Evolutionary conservation across 306 rosid species (phyloP), one percentile per base, ranked within the genome.

Genomic region (Lathyrus oleraceus): DNA sequence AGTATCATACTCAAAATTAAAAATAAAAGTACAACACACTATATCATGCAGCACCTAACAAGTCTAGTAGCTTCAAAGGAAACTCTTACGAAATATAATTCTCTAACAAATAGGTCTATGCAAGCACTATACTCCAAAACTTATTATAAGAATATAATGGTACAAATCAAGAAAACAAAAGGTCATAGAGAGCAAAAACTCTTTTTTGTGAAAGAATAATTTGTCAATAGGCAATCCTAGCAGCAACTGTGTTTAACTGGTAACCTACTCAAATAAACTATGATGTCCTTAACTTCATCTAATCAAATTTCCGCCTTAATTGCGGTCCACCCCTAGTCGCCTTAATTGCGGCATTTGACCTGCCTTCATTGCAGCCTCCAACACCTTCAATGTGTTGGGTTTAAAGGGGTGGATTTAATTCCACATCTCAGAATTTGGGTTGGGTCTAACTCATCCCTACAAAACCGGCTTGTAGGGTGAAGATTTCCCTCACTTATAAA

Each of bases 211-310:
- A 57, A 56, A 69, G 42, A 67, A 67, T 47, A 61, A 60, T 28
- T 27, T 11, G 10, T 51, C 28, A 61, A 5, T 23, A 51, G 16
- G 60, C 65, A 25, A 69, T 59, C 38, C 67, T 42, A 59, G 49
- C 23, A 70, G 35, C 48, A 39, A 58, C 14, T 42, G 20, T 51
- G 51, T 21, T 36, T 58, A 16, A 48, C 39, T 35, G 21, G 61
- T 59, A 17, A 47, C 8, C 49, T 51, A 54, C 75, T 62, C 20
- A 19, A n/a, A 58, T 69, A 23, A 63, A 69, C 69, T 25, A 39
- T 69, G 71, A 57, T 69, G 44, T 47, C 76, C 60, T 62, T 35
- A 75, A 73, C 45, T 58, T 66, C 59, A 28, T 39, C 71, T 59
- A 49, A n/a, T n/a, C n/a, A n/a, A n/a, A n/a, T n/a, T n/a, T n/a